A percentile compares a stretch with the other conserved stretches of the same genome.
phyloP scores from a whole-genome alignment of 441 rosid species.

The Euphorbia schlechtendalii region DNA sequence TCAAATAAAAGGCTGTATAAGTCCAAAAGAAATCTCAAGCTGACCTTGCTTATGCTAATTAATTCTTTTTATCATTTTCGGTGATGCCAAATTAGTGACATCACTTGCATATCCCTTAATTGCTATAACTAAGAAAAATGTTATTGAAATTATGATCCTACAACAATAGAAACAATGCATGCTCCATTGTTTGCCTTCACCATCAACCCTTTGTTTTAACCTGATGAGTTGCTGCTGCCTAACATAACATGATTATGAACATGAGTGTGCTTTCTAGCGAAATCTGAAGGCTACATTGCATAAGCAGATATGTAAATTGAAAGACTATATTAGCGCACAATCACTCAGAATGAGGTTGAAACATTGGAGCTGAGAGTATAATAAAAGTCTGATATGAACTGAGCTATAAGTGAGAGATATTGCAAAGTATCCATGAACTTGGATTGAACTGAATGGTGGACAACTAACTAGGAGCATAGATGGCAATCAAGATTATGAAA shows the following conservation, averaged over 20 bases:
- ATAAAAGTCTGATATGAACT: neutral
- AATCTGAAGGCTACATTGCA: neutral
- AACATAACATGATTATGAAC: neutral
- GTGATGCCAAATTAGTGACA: neutral
- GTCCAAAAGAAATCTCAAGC: neutral
- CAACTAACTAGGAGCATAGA: neutral
- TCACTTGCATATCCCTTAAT: neutral
- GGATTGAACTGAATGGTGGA: neutral
- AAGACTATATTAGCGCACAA: neutral
- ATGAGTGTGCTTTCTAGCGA: neutral
- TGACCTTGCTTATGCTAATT: neutral
- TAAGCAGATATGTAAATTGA: neutral
- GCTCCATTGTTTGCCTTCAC: neutral
- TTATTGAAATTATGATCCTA: neutral
- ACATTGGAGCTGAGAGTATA: neutral
- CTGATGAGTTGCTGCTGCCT: neutral
- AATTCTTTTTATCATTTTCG: neutral
- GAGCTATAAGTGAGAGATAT: neutral
- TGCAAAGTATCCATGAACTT: too few relatives aligned
- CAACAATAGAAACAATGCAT: neutral
- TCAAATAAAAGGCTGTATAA: neutral
- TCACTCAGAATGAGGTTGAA: neutral
- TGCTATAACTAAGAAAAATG: neutral
- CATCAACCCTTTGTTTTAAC: neutral
- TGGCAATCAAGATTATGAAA: neutral